Evolutionary conservation across 2,329 filamentous ascomycete genomes (phyloP), one percentile per base, ranked within the genome.

Genomic region (Talaromyces sp.): DNA sequence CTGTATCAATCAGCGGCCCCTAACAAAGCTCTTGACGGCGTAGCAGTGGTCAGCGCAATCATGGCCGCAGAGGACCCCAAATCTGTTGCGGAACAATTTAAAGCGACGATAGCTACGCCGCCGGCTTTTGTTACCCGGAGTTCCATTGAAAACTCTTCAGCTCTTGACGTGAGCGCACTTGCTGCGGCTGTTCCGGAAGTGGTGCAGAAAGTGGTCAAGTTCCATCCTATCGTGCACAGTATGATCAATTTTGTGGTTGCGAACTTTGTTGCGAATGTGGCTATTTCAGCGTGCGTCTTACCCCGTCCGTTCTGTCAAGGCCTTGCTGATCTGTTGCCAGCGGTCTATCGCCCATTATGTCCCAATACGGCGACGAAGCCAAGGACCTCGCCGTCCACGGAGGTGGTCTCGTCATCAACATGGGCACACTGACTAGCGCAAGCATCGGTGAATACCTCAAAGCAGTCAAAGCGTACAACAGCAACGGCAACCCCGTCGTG

Each of bases 181-280:
- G 39, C 78, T 7, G 67, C 73, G n/a, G 71, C 75, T 33, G 74
- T 81, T 4, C 78, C 80, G 2, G 64, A 70, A 3, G 78, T 90
- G 19, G 82, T 96, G 50, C 81, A 80, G 66, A 82, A 83, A 6
- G 85, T 97, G 57, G 86, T 86, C 5, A 75, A 81, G 2, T 82
- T 79, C 50, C 89, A 86, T 64, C 93, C 93, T 0, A 83, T 98
- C 25, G 90, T 90, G 60, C 94, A 98, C 79, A 97, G 97, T 79
- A 98, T 98, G 92, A 98, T 95, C 62, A 98, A 98, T 75, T 84
- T 93, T 61, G 94, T 98, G 0, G 94, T 97, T 25, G 93, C 97
- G 73, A 97, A 97, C 79, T 91, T 98, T 72, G 91, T 93, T 17
- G 94, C 95, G 61, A 97, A 96, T 73, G 89, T 97, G 3, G 92